phyloP scores from a whole-genome alignment of 768 basidiomycete genomes.

The Russula sp. region DNA sequence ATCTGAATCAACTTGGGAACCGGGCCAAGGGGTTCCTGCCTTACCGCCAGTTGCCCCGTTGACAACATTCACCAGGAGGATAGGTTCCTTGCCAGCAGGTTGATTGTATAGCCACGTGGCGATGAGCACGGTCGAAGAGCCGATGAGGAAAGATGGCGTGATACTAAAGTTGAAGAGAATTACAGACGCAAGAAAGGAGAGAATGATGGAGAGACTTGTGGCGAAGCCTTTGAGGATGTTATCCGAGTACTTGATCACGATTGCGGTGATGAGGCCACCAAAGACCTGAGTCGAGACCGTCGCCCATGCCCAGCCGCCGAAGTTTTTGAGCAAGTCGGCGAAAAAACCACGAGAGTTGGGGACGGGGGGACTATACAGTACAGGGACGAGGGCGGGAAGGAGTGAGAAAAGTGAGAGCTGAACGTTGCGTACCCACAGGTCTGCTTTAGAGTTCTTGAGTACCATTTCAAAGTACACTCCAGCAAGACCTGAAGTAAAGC shows the following conservation, averaged over 20 bases:
- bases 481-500: slow-evolving; percentile 85
- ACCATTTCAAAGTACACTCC: slow-evolving; percentile 96
- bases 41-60: slow-evolving; percentile 30
- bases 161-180: slow-evolving; percentile 86
- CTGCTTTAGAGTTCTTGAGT: slow-evolving; percentile 74
- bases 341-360: slow-evolving; percentile 46
- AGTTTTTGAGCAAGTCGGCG: slow-evolving; percentile 68
- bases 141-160: slow-evolving; percentile 81
- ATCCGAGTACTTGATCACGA: slow-evolving; percentile 96
- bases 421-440: slow-evolving; percentile 88
- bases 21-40: slow-evolving; percentile 35
- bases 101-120: slow-evolving; percentile 97
- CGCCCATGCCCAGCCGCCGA: slow-evolving; percentile 93
- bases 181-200: slow-evolving; percentile 93
- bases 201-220: slow-evolving; percentile 86
- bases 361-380: slow-evolving; percentile 50
- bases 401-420: slow-evolving; percentile 88
- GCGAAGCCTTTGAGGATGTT: slow-evolving; percentile 98
- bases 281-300: slow-evolving; percentile 87
- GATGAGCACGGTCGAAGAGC: slow-evolving; percentile 75
- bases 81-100: slow-evolving; percentile 40
- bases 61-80: slow-evolving; percentile 31
- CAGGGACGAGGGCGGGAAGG: slow-evolving; percentile 79
- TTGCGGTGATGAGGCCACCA: slow-evolving; percentile 87
- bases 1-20: slow-evolving; percentile 42